Evolutionary conservation across 2,329 filamentous ascomycete species (phyloP).

Genomic region (Cladophialophora psammophila): DNA sequence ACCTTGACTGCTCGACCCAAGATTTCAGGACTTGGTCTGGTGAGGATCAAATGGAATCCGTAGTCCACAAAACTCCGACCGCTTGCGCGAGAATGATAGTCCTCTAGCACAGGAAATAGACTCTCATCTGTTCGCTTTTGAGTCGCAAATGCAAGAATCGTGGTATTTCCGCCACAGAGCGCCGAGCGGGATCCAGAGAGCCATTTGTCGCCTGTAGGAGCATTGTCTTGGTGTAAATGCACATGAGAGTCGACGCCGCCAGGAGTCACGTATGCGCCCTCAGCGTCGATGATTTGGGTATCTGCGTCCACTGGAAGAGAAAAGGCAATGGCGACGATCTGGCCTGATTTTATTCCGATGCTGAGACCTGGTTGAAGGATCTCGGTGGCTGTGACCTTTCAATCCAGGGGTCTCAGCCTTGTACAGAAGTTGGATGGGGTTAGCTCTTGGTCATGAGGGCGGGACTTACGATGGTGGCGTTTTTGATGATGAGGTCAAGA

Average conservation of each 20-base stretch:
- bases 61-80: conserved; percentile 64
- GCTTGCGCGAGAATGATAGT: conserved; percentile 56
- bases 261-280: conserved; percentile 44
- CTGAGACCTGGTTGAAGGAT: conserved; percentile 53
- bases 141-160: conserved; percentile 64
- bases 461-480: conserved; percentile 50
- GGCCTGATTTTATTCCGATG: conserved; percentile 57
- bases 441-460: neutral
- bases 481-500: conserved; percentile 52
- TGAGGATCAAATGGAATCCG: conserved; percentile 57
- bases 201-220: conserved; percentile 55
- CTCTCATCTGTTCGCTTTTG: conserved; percentile 58
- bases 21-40: conserved; percentile 44
- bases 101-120: conserved; percentile 55
- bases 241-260: conserved; percentile 61
- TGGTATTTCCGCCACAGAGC: conserved; percentile 66
- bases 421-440: conserved; percentile 28
- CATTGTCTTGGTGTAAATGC: conserved; percentile 56
- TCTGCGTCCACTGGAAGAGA: conserved; percentile 45
- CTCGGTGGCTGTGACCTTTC: conserved; percentile 57
- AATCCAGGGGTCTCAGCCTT: neutral
- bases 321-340: conserved; percentile 55
- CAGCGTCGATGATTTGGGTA: conserved; percentile 54
- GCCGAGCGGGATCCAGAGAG: conserved; percentile 62
- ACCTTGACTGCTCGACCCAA: conserved; percentile 49